Evolutionary conservation across 495 filamentous ascomycete species (phyloP), one percentile per base, ranked within the genome.

Genomic region (Aspergillus steynii): DNA sequence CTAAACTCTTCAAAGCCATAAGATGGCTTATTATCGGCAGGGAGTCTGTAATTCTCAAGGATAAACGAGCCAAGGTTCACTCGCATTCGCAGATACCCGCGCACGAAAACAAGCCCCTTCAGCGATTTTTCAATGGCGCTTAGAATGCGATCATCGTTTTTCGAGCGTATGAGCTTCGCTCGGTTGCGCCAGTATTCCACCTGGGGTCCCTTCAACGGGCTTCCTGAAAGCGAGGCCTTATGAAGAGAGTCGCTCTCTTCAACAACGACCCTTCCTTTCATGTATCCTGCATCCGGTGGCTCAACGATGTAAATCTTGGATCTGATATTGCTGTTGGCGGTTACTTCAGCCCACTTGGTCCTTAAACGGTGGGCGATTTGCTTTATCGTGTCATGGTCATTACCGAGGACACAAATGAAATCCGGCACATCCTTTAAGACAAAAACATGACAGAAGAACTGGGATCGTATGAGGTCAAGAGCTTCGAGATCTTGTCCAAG

Each of bases 1-100:
- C 67, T 58, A 32, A 90, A 85, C 9, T 88, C 78, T 6, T 76
- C 66, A 46, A 84, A 79, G 0, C 66, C 66, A 55, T 82, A 82
- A 7, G 66, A 61, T 0, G 47, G 7, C 34, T 73, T 71, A 12
- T 61, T 72, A 26, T 73, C 71, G 12, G 70, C 70, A 45, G 77
- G 71, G 32, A 57, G 50, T 15, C 70, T 71, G 37, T 81, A 88
- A 14, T 71, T 62, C 8, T 72, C 70, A 14, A 90, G 70, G 7
- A 80, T 62, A 29, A 85, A 76, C 0, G 75, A 72, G 0, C 88
- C 88, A 49, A 90, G 81, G 34, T 80, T 74, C 3, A 88, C 76
- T 26, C 83, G 77, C 80, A 91, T 78, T 2, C 75, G 73, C 37
- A 86, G 65, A 34, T 77, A 68, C 15, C 74, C 76, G 55, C 72